Base-by-base conservation (phyloP, 306 rosid species). In the Pyrus betulifolia region DNA sequence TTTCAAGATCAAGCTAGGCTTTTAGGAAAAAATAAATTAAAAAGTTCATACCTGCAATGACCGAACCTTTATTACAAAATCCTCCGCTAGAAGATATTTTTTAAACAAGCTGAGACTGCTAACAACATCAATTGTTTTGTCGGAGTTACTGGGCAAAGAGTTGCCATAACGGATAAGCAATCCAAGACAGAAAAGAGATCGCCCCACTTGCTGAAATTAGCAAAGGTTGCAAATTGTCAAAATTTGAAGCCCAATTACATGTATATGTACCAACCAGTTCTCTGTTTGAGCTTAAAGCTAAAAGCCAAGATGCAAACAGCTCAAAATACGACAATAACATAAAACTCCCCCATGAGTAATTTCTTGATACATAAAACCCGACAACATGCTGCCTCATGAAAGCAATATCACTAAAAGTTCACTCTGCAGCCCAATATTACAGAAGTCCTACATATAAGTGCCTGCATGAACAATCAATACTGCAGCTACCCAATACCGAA, bases 181-280 rank as follows among this genome's bases (percentile, higher is more conserved):
- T 73, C 99, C 99, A 38, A 95, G 89, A 82, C 97, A 92, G 82
- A 92, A 95, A 79, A 95, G 97, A 70, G 99, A 95, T 42, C 99
- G 89, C 59, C 92, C 97, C 14, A 88, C 91, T 71, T 64, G 90
- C 99, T 95, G 96, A 62, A 83, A 78, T 82, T 22, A 66, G 66
- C 66, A 80, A 77, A 79, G 69, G 81, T 61, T 4, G 21, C 28
- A 61, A 44, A 44, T 74, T 27, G 58, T 74, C 28, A 44, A 44
- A 74, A 30, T 21, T 42, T 57, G 22, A 44, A n/a, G 59, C 54
- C 38, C 45, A 49, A 45, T 25, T 74, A 60, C 58, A 60, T 40
- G 69, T 30, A 33, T 66, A 46, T 19, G 70, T 35, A 5, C 11
- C 31, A 60, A 63, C 22, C 12, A 63, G 13, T 31, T 63, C 18